phyloP scores from a whole-genome alignment of 2,329 filamentous ascomycete genomes.

The Mariannaea elegans region DNA sequence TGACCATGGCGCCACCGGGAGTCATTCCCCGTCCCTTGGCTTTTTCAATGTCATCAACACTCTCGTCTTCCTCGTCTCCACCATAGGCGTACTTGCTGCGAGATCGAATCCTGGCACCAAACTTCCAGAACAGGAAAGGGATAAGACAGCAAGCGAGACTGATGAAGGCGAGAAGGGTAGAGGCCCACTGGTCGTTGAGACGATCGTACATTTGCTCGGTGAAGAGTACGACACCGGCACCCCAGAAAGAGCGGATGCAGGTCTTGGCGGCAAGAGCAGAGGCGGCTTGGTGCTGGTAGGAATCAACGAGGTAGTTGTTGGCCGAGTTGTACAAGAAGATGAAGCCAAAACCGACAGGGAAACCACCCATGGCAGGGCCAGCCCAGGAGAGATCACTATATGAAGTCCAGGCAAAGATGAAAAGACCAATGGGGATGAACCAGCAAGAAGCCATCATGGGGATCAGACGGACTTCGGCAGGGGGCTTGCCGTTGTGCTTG shows the following conservation, averaged over 20 bases:
- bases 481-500: conserved; percentile 75
- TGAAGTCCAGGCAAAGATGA: conserved; percentile 70
- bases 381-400: conserved; percentile 73
- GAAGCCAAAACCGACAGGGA: conserved; percentile 80
- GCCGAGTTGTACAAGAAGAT: conserved; percentile 85
- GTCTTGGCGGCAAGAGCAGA: conserved; percentile 85
- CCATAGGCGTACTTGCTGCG: conserved; percentile 78
- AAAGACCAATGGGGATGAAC: conserved; percentile 69
- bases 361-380: conserved; percentile 76
- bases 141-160: conserved; percentile 82
- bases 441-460: conserved; percentile 85
- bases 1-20: conserved; percentile 34
- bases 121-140: conserved; percentile 83
- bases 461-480: conserved; percentile 79
- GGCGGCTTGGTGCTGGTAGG: conserved; percentile 76
- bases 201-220: conserved; percentile 82
- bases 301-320: conserved; percentile 76
- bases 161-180: conserved; percentile 76
- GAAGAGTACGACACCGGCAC: conserved; percentile 79
- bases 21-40: conserved; percentile 36
- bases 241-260: conserved; percentile 82
- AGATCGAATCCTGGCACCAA: conserved; percentile 74
- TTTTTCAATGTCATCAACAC: conserved; percentile 50
- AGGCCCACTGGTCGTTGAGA: conserved; percentile 80
- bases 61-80: conserved; percentile 56